Base-by-base conservation (phyloP, 805 yeast species). In the Nadsonia fulvescens region DNA sequence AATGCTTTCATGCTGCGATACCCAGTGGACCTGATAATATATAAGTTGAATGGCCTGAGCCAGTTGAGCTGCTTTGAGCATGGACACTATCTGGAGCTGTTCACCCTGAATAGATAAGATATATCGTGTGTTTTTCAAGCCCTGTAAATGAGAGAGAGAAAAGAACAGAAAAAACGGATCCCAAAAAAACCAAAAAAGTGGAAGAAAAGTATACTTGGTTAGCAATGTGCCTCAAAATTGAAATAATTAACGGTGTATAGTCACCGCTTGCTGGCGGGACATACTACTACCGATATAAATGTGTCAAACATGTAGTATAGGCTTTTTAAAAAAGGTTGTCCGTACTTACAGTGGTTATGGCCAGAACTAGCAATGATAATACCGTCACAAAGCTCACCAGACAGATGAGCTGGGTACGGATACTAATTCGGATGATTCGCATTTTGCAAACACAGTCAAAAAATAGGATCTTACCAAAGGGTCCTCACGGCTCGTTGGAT, bases 41-140 rank as follows among this genome's bases (percentile, higher is more conserved):
- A 66, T 53, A 33, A 58, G 62, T 32, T 63, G 63, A 31, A 77
- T 52, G 20, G 67, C 63, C 48, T 79, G 93, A 29, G 61, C 62
- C 12, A 81, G 55, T 46, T 82, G 93, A 0, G 83, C 64, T 1
- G 86, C 68, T 46, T 79, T 81, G 30, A 82, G 54, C 45, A 76
- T 76, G 2, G 93, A 76, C 12, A 81, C 76, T 22, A 78, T 78
- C 38, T 65, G 66, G 14, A 82, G 53, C 30, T 82, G 62, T 34
- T 77, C 82, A 1, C 71, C 66, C 39, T 91, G 58, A 22, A 76
- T 48, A 24, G 61, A 49, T 15, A 68, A 61, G 32, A 72, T 66
- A 34, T 67, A 73, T 12, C 55, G 47, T 12, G 41, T 29, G 18
- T 43, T 39, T 24, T 31, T 37, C 22, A 38, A 32, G 8, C 77